Evolutionary conservation across 108 stramenopile genomes (phyloP), one percentile per base, ranked within the genome.

Genomic region (Cylindrotheca closterium): DNA sequence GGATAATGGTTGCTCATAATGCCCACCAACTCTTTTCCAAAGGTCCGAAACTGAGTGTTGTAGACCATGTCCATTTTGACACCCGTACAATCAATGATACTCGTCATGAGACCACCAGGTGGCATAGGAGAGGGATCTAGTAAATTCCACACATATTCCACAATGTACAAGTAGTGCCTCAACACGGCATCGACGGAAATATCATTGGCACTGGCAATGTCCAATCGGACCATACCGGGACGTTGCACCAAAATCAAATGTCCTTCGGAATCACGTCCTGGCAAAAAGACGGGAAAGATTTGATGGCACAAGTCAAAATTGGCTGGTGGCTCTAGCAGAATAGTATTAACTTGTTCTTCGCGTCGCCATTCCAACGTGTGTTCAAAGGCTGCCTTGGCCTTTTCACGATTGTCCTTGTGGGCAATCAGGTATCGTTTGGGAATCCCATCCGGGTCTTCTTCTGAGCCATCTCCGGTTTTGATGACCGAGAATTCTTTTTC

Each of bases 111-210:
- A 18, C 68, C 78, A 34, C 74, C 67, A 18, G 77, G 76, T 25
- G 54, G 58, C 15, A 42, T 10, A 10, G 37, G 37, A 18, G 60
- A 70, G 8, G 80, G 73, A 27, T 91, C 86, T 18, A 87, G 29
- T 12, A 88, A 73, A 30, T 85, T 78, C 90, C 90, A 91, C 54
- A 85, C 82, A 53, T 86, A 91, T 54, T 91, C 86, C 37, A 86
- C 66, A 15, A 87, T 68, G 51, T 82, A 91, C 10, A 91, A 65
- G 58, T 83, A 88, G 73, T 91, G 86, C 45, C 68, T 29, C 51
- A 88, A 49, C 45, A 91, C 37, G 30, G 85, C 86, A 19, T 89
- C 81, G 12, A 77, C 66, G 1, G 77, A 73, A 24, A 83, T 37
- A 28, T 74, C 70, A 47, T 82, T 75, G 33, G 32, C 58, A 31